These are phyloP conservation scores for Pseudotsuga menziesii DNA, from an alignment of 75 land plant species.

Conservation along the genomic window DNA sequence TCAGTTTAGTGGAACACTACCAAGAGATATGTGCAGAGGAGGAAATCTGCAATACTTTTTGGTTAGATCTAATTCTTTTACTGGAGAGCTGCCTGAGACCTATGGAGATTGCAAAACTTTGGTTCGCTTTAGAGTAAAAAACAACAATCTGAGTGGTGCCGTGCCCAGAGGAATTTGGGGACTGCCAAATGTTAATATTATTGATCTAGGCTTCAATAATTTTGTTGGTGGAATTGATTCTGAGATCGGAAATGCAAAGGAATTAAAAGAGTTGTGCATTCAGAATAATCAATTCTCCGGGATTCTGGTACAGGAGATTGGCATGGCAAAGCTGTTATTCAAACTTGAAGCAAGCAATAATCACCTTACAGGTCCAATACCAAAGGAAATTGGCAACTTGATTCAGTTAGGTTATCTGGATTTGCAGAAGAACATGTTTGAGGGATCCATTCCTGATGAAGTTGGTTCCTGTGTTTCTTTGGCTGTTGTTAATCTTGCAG, in stretches of 20 bases:
- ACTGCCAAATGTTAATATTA: slow-evolving; percentile 45
- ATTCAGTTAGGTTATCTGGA: slow-evolving; percentile 47
- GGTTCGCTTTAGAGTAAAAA: slow-evolving; percentile 40
- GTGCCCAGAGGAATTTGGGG: slow-evolving; percentile 66
- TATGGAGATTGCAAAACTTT: slow-evolving; percentile 37
- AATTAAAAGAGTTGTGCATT: slow-evolving; percentile 39
- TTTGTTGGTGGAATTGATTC: slow-evolving; percentile 37
- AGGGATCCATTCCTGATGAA: slow-evolving; percentile 58
- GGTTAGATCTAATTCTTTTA: slow-evolving; percentile 37
- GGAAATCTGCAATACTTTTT: slow-evolving; percentile 51
- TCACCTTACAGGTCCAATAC: slow-evolving; percentile 57
- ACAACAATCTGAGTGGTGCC: slow-evolving; percentile 41
- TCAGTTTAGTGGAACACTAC: slow-evolving; percentile 44
- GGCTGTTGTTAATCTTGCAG: slow-evolving; percentile 52
- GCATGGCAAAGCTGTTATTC: slow-evolving; percentile 33
- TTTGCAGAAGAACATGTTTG: slow-evolving; percentile 46
- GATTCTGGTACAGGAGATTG: slow-evolving; percentile 51
- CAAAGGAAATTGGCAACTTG: slow-evolving; percentile 49
- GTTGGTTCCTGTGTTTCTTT: slow-evolving; percentile 44
- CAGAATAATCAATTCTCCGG: slow-evolving; percentile 72
- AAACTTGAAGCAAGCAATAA: slow-evolving; percentile 46
- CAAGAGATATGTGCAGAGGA: slow-evolving; percentile 41
- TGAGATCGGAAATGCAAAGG: slow-evolving; percentile 21
- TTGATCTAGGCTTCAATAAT: slow-evolving; percentile 54
- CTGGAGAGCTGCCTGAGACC: slow-evolving; percentile 40